Evolutionary conservation across 2,329 filamentous ascomycete genomes (phyloP), one percentile per base, ranked within the genome.

Genomic region (Coccinonectria pachysandricola): DNA sequence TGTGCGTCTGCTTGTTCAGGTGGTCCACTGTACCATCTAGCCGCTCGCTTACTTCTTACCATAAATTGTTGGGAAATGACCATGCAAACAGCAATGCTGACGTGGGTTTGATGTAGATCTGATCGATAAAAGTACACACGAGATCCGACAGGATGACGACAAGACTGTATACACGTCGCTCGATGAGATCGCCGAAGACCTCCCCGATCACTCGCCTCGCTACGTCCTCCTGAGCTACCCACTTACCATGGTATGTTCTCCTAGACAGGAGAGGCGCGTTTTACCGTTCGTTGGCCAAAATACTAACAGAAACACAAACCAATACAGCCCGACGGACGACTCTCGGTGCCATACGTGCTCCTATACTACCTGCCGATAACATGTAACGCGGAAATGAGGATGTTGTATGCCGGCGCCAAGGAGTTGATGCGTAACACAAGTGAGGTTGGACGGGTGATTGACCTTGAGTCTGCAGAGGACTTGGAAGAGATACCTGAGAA

Each of bases 401-500:
- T 96, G 91, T 64, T 91, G 51, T 98, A 96, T 54, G 91, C 91
- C 15, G 82, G 87, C 19, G 91, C 91, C 21, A 94, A 95, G 59
- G 91, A 98, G 61, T 59, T 96, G 54, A 86, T 96, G 79, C 75
- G 87, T 39, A 93, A 84, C 50, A 92, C 84, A 28, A 83, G 83
- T 32, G 86, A 95, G 60, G 87, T 86, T n/a, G 79, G 80, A 28
- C 75, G 73, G 42, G 79, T 96, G 14, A 72, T 98, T 36, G 88
- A 96, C 55, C 75, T 96, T 24, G 75, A 82, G 42, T 76, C 71
- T 12, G 69, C 71, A 4, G 85, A 93, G 28, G 88, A 95, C 28
- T 51, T 96, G 42, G 75, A 82, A 39, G 76, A 79, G n/a, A 75
- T 96, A 36, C 82, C 87, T 31, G 62, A 70, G 39, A 79, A 73